Conservation (phyloP, 495 filamentous ascomycete genomes). For the Paragyromitra xinjiangensis region DNA sequence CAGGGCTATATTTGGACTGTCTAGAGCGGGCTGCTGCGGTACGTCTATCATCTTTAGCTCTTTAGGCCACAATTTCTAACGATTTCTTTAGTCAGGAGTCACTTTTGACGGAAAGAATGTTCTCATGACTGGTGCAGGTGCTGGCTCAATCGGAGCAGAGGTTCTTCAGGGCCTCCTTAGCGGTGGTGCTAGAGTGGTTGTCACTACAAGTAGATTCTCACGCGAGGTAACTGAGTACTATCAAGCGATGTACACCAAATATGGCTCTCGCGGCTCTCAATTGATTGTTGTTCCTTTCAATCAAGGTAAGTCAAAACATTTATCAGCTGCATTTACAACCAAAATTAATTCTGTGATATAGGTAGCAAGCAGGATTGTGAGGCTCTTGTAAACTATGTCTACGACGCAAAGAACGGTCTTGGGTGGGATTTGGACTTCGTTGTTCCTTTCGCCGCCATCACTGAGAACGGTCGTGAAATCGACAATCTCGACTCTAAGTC, state of each 20-base stretch:
- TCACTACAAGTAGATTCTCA: slow-evolving; percentile 95
- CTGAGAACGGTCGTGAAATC: slow-evolving; percentile 97
- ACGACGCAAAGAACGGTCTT: slow-evolving; percentile 93
- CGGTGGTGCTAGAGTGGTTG: slow-evolving; percentile 93
- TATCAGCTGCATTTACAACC: neutral
- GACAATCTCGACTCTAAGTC: slow-evolving; percentile 97
- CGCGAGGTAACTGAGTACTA: slow-evolving; percentile 99
- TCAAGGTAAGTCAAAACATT: slow-evolving; percentile 65
- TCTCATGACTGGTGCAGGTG: slow-evolving; percentile 97
- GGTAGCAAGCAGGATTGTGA: slow-evolving; percentile 95
- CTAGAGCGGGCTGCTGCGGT: slow-evolving; percentile 83
- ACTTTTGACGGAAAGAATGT: slow-evolving; percentile 95
- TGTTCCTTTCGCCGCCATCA: slow-evolving; percentile 95
- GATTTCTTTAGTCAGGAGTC: slow-evolving; percentile 67
- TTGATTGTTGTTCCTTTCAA: slow-evolving; percentile 99
- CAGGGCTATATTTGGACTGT: slow-evolving; percentile 88
- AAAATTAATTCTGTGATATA: slow-evolving; percentile 25
- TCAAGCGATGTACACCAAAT: slow-evolving; percentile 96
- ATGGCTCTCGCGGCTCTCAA: slow-evolving; percentile 91
- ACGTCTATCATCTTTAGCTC: slow-evolving; percentile 1
- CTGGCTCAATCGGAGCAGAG: slow-evolving; percentile 98
- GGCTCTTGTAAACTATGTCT: slow-evolving; percentile 92
- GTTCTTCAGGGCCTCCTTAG: slow-evolving; percentile 96
- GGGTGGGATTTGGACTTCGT: slow-evolving; percentile 98
- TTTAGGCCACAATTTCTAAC: slow-evolving; percentile 14